Conservation (phyloP, 176 grass and related monocot genomes). For the Eragrostis curvula region DNA sequence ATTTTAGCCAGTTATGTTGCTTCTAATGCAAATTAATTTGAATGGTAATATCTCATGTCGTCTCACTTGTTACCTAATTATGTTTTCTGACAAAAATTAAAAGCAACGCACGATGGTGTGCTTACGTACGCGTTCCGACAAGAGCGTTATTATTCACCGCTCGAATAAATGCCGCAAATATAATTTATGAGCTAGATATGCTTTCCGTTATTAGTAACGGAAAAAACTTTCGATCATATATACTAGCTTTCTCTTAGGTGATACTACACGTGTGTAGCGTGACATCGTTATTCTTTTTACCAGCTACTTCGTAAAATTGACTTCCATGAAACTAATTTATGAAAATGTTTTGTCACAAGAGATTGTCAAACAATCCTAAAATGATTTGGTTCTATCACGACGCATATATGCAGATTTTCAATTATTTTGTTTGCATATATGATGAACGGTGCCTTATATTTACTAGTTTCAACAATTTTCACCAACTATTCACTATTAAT, state of each 20-base stretch:
- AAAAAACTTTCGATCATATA: background rate
- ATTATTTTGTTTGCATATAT: too few relatives aligned
- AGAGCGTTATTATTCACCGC: background rate
- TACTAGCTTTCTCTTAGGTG: background rate
- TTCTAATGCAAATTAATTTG: background rate
- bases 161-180: background rate
- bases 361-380: too few relatives aligned
- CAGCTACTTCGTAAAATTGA: too few relatives aligned
- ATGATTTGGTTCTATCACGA: too few relatives aligned
- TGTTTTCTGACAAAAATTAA: background rate
- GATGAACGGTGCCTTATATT: too few relatives aligned
- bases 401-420: too few relatives aligned
- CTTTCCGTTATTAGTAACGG: background rate
- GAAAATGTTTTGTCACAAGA: too few relatives aligned
- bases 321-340: too few relatives aligned
- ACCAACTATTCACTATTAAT: too few relatives aligned
- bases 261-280: background rate
- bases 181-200: background rate
- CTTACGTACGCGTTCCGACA: background rate
- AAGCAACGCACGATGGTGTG: background rate
- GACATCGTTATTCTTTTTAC: too few relatives aligned
- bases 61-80: background rate
- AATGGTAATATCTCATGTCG: background rate
- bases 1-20: background rate
- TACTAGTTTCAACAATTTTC: too few relatives aligned